Conservation (phyloP, 257 asterid genomes). For the Pogostemon cablin region DNA sequence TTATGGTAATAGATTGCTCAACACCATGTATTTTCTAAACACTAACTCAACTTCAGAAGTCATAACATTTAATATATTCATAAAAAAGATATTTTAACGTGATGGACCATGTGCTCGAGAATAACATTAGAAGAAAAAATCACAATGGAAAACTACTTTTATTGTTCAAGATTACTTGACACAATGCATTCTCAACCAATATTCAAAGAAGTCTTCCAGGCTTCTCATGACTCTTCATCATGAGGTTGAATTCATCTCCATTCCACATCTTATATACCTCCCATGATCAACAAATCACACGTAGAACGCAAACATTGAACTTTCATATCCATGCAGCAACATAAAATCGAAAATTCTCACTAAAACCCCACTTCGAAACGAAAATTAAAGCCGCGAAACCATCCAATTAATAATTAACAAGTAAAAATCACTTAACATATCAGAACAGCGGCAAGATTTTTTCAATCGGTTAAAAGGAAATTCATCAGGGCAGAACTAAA, state of each 20-base stretch:
- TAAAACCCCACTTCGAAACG: slow-evolving; percentile 17
- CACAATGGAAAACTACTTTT: too few species aligned
- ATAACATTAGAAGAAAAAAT: too few species aligned
- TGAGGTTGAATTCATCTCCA: too few species aligned
- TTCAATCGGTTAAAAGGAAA: background rate
- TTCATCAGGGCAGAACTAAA: slow-evolving; percentile 16
- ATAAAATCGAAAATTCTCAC: slow-evolving; percentile 12
- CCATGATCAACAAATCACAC: slow-evolving; percentile 20
- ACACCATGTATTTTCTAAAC: too few species aligned
- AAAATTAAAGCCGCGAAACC: slow-evolving; percentile 7
- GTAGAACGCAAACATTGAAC: slow-evolving; percentile 14
- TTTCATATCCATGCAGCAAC: slow-evolving; percentile 37
- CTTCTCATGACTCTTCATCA: too few species aligned
- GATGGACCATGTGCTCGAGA: too few species aligned
- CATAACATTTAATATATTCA: too few species aligned
- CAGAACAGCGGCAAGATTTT: background rate
- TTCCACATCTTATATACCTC: background rate
- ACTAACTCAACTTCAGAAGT: too few species aligned
- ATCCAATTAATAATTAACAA: slow-evolving; percentile 16
- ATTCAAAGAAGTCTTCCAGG: background rate
- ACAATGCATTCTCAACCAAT: too few species aligned
- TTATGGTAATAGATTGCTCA: too few species aligned
- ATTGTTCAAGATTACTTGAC: too few species aligned
- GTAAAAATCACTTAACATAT: background rate
- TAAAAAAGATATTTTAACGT: too few species aligned